Base-by-base conservation (phyloP, 768 basidiomycete genomes). In the Hydnum rufescens region DNA sequence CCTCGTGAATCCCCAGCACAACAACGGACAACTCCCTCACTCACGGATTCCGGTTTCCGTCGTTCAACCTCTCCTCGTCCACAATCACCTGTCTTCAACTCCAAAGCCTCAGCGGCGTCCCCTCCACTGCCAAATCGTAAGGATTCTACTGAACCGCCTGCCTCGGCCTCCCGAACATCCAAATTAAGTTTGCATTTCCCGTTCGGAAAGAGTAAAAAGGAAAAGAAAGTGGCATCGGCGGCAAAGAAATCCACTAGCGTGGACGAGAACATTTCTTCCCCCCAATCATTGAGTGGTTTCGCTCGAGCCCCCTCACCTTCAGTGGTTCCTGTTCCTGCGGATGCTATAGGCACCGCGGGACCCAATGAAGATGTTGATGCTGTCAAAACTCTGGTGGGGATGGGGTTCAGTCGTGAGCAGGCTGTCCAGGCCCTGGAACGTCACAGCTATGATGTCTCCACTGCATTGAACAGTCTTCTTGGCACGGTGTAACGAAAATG, bases 371-470 rank as follows among this genome's bases (percentile, higher is more conserved):
- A 89, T 54, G 76, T 78, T 8, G 77, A 79, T 56, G 68, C 78
- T 1, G 82, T 90, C 22, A 83, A 78, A 60, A 78, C 82, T 61
- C 68, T 97, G 36, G 78, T 77, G 46, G 74, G 73, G 19, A 95
- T 96, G 90, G 93, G 93, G 25, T 96, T 97, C 70, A 79, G 74
- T 56, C 75, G 92, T 39, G 64, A 69, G 16, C 79, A 90, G 62
- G 85, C 87, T 0, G 75, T 96, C 4, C 73, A 72, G 8, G 88
- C 92, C 8, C 70, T 97, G 4, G 92, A 93, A 64, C 78, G 74
- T 53, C 71, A 82, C 61, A 78, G 77, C 52, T 95, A 93, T 60
- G 81, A 90, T 63, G 74, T 93, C 32, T 78, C 70, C 59, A 75
- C 71, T 60, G 82, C 87, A 18, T 65, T 88, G 53, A 86, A 90